These are phyloP conservation scores for Xylaria sp. DNA, from an alignment of 495 filamentous ascomycete genomes.

Conservation along the genomic window DNA sequence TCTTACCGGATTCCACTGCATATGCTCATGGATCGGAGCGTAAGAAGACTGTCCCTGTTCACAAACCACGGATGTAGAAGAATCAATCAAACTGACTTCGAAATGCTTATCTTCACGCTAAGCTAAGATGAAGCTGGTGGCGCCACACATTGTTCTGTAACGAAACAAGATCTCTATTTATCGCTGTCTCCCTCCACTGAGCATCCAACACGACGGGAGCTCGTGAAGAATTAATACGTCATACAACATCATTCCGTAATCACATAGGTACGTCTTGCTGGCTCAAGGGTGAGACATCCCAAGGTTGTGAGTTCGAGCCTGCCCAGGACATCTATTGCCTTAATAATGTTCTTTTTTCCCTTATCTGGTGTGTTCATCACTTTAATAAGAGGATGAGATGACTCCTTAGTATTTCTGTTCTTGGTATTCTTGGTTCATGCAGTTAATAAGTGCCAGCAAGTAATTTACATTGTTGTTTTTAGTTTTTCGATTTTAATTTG, in stretches of 20 bases:
- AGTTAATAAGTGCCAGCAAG: neutral
- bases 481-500: neutral
- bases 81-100: too few relatives aligned
- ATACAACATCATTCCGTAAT: conserved; percentile 5
- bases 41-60: too few relatives aligned
- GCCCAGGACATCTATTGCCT: conserved; percentile 15
- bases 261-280: neutral
- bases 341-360: neutral
- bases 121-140: too few relatives aligned
- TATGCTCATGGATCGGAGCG: too few relatives aligned
- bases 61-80: too few relatives aligned
- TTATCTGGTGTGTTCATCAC: neutral
- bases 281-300: conserved; percentile 25
- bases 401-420: neutral
- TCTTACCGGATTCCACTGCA: too few relatives aligned
- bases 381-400: neutral
- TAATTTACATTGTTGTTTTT: conserved; percentile 2
- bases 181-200: neutral
- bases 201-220: too few relatives aligned
- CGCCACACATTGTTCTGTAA: too few relatives aligned
- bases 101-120: neutral
- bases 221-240: too few relatives aligned
- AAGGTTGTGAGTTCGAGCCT: conserved; percentile 27
- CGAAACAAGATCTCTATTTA: neutral
- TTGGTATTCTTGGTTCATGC: neutral